Evolutionary conservation across 176 grass and related monocot genomes (phyloP).

Genomic region (Oryza australiensis): DNA sequence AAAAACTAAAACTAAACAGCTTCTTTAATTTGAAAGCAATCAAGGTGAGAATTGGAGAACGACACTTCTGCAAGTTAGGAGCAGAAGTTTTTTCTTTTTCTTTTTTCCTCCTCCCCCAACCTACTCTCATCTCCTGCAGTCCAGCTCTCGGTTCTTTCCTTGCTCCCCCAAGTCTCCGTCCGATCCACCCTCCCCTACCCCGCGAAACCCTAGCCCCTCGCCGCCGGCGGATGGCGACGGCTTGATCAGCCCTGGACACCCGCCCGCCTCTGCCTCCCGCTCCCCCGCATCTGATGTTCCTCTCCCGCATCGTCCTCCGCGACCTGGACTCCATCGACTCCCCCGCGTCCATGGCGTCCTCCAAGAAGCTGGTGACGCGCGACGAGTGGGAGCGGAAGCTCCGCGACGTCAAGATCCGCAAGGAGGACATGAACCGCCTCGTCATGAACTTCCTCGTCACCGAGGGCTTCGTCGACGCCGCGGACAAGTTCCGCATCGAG

Average conservation of each 20-base stretch:
- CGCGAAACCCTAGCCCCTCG: constrained; percentile 45
- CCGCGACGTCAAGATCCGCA: constrained; percentile 88
- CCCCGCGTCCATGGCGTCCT: constrained; percentile 54
- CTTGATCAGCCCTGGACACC: constrained; percentile 26
- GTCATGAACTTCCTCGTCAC: constrained; percentile 97
- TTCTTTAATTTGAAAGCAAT: background rate
- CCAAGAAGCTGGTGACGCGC: constrained; percentile 84
- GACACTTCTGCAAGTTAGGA: background rate
- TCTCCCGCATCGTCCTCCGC: constrained; percentile 60
- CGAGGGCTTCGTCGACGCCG: constrained; percentile 89
- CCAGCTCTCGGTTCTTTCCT: background rate
- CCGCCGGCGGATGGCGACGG: constrained; percentile 35
- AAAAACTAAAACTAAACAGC: no score
- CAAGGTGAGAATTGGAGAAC: background rate
- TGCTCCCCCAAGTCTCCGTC: constrained; percentile 9
- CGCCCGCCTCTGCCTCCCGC: background rate
- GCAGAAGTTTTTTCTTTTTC: background rate
- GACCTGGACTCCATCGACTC: constrained; percentile 53
- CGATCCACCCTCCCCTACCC: constrained; percentile 22
- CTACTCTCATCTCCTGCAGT: background rate
- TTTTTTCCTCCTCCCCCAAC: background rate
- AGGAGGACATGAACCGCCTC: constrained; percentile 91
- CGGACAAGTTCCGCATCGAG: constrained; percentile 92
- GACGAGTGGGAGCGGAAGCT: constrained; percentile 98
- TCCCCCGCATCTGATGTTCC: constrained; percentile 61